These are phyloP conservation scores for Pezizomycotina sp. DNA, from an alignment of 2,329 filamentous ascomycete species.

Conservation along the genomic window DNA sequence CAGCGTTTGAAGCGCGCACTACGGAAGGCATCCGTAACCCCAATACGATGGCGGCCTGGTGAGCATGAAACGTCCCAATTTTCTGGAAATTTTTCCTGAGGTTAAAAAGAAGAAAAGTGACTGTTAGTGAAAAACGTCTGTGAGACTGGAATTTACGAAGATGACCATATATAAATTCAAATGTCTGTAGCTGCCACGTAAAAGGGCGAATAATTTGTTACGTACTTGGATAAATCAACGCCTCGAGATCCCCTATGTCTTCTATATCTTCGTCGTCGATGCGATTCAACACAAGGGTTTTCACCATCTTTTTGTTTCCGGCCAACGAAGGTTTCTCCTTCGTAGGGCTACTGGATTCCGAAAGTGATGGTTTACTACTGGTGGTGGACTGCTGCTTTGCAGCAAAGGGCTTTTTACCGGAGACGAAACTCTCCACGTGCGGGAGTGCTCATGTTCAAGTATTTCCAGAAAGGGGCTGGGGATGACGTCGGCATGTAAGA, in stretches of 20 bases:
- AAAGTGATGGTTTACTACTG: slow-evolving; percentile 13
- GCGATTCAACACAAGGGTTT: too few species aligned
- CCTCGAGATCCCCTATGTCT: too few species aligned
- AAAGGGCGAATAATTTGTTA: too few species aligned
- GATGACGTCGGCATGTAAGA: slow-evolving; percentile 76
- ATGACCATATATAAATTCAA: too few species aligned
- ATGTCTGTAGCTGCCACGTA: too few species aligned
- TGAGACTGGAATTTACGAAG: not conserved
- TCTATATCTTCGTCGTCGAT: too few species aligned
- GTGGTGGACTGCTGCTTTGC: slow-evolving; percentile 22
- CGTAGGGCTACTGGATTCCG: slow-evolving; percentile 12
- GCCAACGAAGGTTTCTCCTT: slow-evolving; percentile 15
- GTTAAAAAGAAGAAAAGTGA: too few species aligned
- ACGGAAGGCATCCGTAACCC: too few species aligned
- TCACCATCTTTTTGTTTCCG: slow-evolving; percentile 12
- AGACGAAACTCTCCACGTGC: slow-evolving; percentile 22
- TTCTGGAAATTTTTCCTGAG: too few species aligned
- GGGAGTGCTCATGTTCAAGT: slow-evolving; percentile 44
- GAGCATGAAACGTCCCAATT: slow-evolving; percentile 18
- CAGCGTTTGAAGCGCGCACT: too few species aligned
- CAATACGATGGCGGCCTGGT: too few species aligned
- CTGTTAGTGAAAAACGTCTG: slow-evolving; percentile 10
- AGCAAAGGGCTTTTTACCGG: slow-evolving; percentile 21
- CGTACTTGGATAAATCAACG: too few species aligned
- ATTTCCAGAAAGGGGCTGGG: slow-evolving; percentile 79